phyloP scores from a whole-genome alignment of 306 rosid genomes.

The Cicer judaicum region DNA sequence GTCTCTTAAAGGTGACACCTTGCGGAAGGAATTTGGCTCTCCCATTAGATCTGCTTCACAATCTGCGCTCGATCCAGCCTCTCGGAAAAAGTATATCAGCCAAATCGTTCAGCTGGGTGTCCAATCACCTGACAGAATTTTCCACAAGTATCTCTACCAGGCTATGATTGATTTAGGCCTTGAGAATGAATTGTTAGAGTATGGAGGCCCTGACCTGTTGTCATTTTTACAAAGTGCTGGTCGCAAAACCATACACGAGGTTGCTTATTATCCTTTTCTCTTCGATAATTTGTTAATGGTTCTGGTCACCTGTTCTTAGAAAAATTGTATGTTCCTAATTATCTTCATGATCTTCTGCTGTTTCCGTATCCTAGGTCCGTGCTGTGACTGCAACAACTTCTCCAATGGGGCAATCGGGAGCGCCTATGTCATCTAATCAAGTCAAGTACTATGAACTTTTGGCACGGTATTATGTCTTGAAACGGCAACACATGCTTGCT shows the following conservation, averaged over 20 bases:
- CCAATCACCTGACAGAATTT: conserved; percentile 87
- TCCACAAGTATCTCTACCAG: conserved; percentile 84
- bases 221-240: conserved; percentile 90
- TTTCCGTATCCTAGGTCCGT: conserved; percentile 62
- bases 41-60: conserved; percentile 69
- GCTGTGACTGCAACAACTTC: conserved; percentile 68
- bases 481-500: conserved; percentile 93
- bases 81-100: conserved; percentile 73
- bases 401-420: conserved; percentile 69
- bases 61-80: conserved; percentile 75
- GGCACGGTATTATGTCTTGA: conserved; percentile 88
- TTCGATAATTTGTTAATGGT: conserved; percentile 36
- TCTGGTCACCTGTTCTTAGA: conserved; percentile 14
- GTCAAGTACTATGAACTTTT: conserved; percentile 84
- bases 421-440: conserved; percentile 65
- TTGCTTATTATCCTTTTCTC: conserved; percentile 45
- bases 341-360: conserved; percentile 39
- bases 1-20: conserved; percentile 73
- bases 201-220: conserved; percentile 95
- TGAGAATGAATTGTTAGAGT: conserved; percentile 88
- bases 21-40: conserved; percentile 81
- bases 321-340: conserved; percentile 25
- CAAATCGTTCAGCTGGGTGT: conserved; percentile 97
- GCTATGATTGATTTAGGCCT: conserved; percentile 97
- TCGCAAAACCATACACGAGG: conserved; percentile 78